These are phyloP conservation scores for Eucalyptus shirleyi DNA, from an alignment of 345 rosid species.

Conservation along the genomic window DNA sequence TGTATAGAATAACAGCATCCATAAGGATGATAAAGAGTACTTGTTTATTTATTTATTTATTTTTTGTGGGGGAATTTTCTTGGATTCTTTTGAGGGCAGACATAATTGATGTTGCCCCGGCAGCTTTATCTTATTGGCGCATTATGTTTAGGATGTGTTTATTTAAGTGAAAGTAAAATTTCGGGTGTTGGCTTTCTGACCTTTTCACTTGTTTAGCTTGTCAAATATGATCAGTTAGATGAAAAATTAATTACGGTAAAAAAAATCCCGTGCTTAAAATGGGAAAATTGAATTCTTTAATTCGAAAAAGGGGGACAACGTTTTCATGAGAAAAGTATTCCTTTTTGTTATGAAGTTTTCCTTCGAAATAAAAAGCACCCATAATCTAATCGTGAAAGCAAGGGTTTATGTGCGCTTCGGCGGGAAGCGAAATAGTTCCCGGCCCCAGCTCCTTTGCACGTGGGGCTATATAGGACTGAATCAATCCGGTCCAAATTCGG, in stretches of 20 bases:
- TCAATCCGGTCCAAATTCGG: neutral
- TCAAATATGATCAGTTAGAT: neutral
- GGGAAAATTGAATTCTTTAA: neutral
- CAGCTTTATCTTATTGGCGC: neutral
- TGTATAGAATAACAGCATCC: neutral
- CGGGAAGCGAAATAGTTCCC: neutral
- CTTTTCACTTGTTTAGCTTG: neutral
- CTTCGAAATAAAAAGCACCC: neutral
- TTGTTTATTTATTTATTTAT: too few relatives aligned
- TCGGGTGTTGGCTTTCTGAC: neutral
- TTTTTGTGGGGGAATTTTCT: neutral
- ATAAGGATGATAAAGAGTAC: neutral
- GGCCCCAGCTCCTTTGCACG: neutral
- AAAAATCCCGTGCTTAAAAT: neutral
- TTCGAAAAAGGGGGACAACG: neutral
- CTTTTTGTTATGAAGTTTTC: neutral
- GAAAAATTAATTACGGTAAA: neutral
- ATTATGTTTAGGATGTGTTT: neutral
- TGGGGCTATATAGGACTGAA: neutral
- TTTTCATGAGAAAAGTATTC: neutral
- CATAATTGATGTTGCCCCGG: accelerated
- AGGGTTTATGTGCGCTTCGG: neutral
- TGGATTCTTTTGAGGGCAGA: neutral
- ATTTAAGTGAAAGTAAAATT: neutral
- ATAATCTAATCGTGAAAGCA: neutral